phyloP scores from a whole-genome alignment of 2,329 filamentous ascomycete genomes.

The Calonectria crousiana region DNA sequence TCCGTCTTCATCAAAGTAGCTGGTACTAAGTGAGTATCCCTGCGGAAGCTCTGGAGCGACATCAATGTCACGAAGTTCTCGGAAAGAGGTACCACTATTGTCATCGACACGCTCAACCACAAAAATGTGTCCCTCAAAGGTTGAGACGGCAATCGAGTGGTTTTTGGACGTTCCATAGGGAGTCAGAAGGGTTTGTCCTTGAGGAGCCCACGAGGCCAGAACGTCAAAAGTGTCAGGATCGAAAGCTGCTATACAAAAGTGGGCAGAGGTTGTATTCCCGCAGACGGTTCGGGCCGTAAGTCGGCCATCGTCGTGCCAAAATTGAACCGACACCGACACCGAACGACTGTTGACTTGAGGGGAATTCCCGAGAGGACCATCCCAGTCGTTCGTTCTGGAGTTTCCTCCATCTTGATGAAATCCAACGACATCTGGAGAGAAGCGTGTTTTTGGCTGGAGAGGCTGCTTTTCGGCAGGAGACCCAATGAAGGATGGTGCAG shows the following conservation, averaged over 20 bases:
- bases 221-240: neutral
- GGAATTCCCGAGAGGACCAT: neutral
- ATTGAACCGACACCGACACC: neutral
- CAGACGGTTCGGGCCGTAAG: neutral
- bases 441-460: neutral
- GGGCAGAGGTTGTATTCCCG: neutral
- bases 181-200: neutral
- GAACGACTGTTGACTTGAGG: neutral
- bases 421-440: neutral
- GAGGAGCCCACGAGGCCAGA: neutral
- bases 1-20: neutral
- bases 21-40: neutral
- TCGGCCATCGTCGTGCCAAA: neutral
- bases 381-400: neutral
- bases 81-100: neutral
- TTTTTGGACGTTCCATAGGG: neutral
- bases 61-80: neutral
- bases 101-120: neutral
- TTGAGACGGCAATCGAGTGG: neutral
- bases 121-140: neutral
- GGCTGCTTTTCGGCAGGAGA: neutral
- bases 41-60: neutral
- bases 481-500: neutral
- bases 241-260: neutral
- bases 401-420: conserved; percentile 2